phyloP scores from a whole-genome alignment of 495 filamentous ascomycete genomes.

The Penicillium pancosmium region DNA sequence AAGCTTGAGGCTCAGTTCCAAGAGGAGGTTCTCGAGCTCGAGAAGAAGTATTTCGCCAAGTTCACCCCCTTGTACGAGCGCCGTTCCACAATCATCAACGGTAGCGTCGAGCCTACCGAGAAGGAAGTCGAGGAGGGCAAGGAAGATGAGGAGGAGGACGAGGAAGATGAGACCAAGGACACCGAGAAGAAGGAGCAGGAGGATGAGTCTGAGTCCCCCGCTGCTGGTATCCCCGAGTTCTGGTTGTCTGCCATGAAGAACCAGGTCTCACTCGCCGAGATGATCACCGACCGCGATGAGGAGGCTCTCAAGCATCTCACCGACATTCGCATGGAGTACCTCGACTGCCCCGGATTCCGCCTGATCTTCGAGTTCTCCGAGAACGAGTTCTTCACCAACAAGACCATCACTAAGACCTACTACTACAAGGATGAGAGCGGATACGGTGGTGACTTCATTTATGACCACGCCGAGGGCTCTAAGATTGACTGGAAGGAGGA shows the following conservation, averaged over 20 bases:
- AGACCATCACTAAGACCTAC: slow-evolving; percentile 96
- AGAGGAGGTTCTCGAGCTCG: slow-evolving; percentile 93
- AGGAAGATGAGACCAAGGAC: slow-evolving; percentile 56
- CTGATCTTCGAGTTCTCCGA: slow-evolving; percentile 95
- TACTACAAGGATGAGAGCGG: slow-evolving; percentile 99
- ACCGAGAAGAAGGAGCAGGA: slow-evolving; percentile 52
- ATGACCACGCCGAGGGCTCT: slow-evolving; percentile 97
- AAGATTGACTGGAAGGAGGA: slow-evolving; percentile 96
- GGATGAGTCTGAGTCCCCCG: slow-evolving; percentile 50
- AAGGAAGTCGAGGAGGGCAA: slow-evolving; percentile 85
- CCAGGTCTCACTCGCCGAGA: slow-evolving; percentile 91
- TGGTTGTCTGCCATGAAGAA: slow-evolving; percentile 99
- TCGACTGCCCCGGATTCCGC: slow-evolving; percentile 96
- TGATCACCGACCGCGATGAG: slow-evolving; percentile 97
- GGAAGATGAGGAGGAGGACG: slow-evolving; percentile 69
- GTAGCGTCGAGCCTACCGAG: slow-evolving; percentile 80
- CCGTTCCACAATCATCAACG: slow-evolving; percentile 92
- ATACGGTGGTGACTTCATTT: slow-evolving; percentile 98
- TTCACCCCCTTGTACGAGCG: slow-evolving; percentile 97
- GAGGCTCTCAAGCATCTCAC: slow-evolving; percentile 84
- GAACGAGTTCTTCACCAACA: slow-evolving; percentile 96
- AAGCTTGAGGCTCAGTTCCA: slow-evolving; percentile 98
- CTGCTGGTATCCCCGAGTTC: slow-evolving; percentile 92
- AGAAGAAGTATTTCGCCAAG: slow-evolving; percentile 99
- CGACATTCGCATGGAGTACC: slow-evolving; percentile 98